Evolutionary conservation across 2,329 filamentous ascomycete species (phyloP), one percentile per base, ranked within the genome.

Genomic region (Cryphonectria nitschkei): DNA sequence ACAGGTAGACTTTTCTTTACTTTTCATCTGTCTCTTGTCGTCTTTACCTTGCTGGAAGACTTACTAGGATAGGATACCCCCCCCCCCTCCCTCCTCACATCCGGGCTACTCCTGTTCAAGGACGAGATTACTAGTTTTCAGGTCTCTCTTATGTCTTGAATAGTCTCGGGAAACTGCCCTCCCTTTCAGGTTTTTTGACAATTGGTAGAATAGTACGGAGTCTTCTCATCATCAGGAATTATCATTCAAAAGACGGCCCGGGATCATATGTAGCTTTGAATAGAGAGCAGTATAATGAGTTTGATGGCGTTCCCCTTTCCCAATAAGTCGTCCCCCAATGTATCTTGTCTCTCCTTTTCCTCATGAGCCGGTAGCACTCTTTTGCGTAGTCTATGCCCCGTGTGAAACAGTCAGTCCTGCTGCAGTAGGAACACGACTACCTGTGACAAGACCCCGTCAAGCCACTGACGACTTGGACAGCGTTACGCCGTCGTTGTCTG

Each of bases 51-150:
- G 32, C 58, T 61, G 32, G 58, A 61, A 61, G 58, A 61, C 58
- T 61, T 61, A 61, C 34, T 34, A 39, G 58, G 58, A 61, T 61
- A 61, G 58, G 58, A 61, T 61, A 61, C 58, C 58, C 58, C 58
- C 58, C 8, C 32, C 41, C 41, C 41, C 41, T 19, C 3, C 5
- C 41, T 16, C 3, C 16, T 50, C 46, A n/a, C n/a, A 61, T 22
- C 13, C 22, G 58, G 58, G 58, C 6, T 14, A 39, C 58, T 61
- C 58, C 19, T 61, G 5, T 61, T 61, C 58, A 39, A 32, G 46
- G 32, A 61, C 32, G 19, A 39, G 32, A 39, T 37, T 37, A 34
- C 19, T n/a, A 3, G 8, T 5, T 14, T 39, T 22, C 22, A 61
- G 19, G 34, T 34, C 29, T 9, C 37, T 61, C 32, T 11, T 61